These are phyloP conservation scores for Aureobasidium leucospermi DNA, from an alignment of 2,329 filamentous ascomycete genomes.

Conservation along the genomic window DNA sequence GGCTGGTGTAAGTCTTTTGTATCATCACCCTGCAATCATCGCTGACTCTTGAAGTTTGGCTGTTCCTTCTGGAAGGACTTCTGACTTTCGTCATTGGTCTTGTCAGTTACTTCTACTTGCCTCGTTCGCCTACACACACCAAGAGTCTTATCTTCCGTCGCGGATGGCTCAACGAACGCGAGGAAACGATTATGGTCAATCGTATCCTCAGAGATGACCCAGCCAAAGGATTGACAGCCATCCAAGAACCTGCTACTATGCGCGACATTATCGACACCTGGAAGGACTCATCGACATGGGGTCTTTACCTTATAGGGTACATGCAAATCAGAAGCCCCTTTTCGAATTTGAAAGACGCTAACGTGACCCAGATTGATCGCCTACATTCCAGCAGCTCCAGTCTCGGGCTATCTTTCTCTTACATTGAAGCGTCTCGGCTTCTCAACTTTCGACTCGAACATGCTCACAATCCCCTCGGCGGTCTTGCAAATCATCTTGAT, in stretches of 20 bases:
- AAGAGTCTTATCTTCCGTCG: constrained; percentile 20
- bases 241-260: constrained; percentile 11
- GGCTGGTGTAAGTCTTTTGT: constrained; percentile 12
- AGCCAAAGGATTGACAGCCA: constrained; percentile 15
- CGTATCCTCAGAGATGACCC: constrained; percentile 16
- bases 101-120: constrained; percentile 23
- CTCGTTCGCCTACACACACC: constrained; percentile 25
- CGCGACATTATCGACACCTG: constrained; percentile 13
- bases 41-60: constrained; percentile 11
- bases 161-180: constrained; percentile 24
- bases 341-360: too few relatives aligned
- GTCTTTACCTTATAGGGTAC: constrained; percentile 29
- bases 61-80: constrained; percentile 17
- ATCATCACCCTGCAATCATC: background rate
- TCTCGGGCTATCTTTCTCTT: constrained; percentile 50
- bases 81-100: constrained; percentile 17
- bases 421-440: constrained; percentile 52
- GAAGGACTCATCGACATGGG: constrained; percentile 12
- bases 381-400: constrained; percentile 46
- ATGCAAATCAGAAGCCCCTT: too few relatives aligned
- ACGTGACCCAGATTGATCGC: constrained; percentile 34
- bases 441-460: constrained; percentile 19
- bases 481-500: constrained; percentile 44
- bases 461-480: constrained; percentile 17
- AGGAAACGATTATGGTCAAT: constrained; percentile 28